Evolutionary conservation across 139 green algal species (phyloP).

Genomic region (Chlamydomonas urium): DNA sequence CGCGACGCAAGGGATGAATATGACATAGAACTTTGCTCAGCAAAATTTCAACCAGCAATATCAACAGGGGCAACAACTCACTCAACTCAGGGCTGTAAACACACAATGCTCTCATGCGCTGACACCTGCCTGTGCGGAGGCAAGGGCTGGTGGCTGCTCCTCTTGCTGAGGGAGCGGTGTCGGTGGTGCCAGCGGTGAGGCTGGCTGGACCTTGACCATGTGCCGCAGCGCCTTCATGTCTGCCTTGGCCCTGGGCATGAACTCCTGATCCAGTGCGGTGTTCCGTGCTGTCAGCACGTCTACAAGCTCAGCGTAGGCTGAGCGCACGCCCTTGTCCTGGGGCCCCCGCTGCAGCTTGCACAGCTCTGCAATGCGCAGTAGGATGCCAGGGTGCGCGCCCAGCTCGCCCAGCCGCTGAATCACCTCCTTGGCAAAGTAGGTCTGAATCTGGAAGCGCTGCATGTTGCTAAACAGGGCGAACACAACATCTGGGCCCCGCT

Average conservation of each 20-base stretch:
- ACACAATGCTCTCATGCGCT: too few species aligned
- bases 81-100: too few species aligned
- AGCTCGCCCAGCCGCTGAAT: background rate
- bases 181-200: too few species aligned
- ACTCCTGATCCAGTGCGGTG: background rate
- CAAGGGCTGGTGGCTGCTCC: too few species aligned
- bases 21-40: too few species aligned
- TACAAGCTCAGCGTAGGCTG: background rate
- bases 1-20: too few species aligned
- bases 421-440: slow-evolving; percentile 11
- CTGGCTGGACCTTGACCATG: too few species aligned
- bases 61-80: too few species aligned
- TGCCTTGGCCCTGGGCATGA: slow-evolving; percentile 1
- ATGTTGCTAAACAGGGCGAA: slow-evolving; percentile 11
- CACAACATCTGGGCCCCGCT: background rate
- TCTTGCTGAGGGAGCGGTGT: too few species aligned
- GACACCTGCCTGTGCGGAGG: too few species aligned
- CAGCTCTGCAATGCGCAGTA: slow-evolving; percentile 13
- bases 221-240: slow-evolving; percentile 10
- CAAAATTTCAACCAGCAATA: too few species aligned
- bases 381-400: background rate
- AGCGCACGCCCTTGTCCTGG: slow-evolving; percentile 9
- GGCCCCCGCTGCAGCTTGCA: slow-evolving; percentile 14
- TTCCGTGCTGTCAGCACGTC: background rate
- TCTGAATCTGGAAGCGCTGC: slow-evolving; percentile 1